These are phyloP conservation scores for Cyberlindnera maclurae DNA, from an alignment of 805 yeast species.

Conservation along the genomic window DNA sequence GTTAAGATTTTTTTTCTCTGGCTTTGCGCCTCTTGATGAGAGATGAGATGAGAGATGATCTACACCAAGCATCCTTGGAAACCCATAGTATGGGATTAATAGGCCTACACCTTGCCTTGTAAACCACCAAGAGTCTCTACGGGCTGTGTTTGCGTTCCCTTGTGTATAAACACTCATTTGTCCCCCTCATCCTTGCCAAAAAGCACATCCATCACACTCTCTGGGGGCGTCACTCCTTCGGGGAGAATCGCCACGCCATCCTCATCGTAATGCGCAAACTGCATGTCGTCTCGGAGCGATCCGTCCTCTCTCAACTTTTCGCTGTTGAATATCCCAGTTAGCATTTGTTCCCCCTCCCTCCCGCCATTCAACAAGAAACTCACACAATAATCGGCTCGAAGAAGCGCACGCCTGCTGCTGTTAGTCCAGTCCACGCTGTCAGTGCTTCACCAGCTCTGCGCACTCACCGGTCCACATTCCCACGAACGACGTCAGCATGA, in stretches of 20 bases:
- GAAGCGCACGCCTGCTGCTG: constrained; percentile 45
- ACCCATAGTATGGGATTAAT: too few relatives aligned
- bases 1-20: neutral
- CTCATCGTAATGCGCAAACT: constrained; percentile 45
- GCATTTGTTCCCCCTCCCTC: too few relatives aligned
- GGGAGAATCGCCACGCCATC: constrained; percentile 31
- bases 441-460: too few relatives aligned
- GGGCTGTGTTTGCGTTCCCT: too few relatives aligned
- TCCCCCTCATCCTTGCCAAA: neutral
- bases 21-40: neutral
- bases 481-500: constrained; percentile 22
- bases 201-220: constrained; percentile 1
- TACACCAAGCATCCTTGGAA: neutral
- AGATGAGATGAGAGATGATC: neutral
- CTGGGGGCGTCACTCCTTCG: constrained; percentile 14
- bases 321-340: constrained; percentile 23
- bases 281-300: constrained; percentile 51
- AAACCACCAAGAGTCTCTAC: too few relatives aligned
- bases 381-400: constrained; percentile 70
- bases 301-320: constrained; percentile 64
- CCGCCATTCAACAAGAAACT: constrained; percentile 21
- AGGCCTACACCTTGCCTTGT: too few relatives aligned
- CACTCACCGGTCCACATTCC: constrained; percentile 40
- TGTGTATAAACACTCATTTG: too few relatives aligned
- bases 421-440: constrained; percentile 1